Percentiles rank a stretch among this genome's conserved stretches.
phyloP scores from a whole-genome alignment of 148 eudicot genomes.

The Nyssa sinensis region DNA sequence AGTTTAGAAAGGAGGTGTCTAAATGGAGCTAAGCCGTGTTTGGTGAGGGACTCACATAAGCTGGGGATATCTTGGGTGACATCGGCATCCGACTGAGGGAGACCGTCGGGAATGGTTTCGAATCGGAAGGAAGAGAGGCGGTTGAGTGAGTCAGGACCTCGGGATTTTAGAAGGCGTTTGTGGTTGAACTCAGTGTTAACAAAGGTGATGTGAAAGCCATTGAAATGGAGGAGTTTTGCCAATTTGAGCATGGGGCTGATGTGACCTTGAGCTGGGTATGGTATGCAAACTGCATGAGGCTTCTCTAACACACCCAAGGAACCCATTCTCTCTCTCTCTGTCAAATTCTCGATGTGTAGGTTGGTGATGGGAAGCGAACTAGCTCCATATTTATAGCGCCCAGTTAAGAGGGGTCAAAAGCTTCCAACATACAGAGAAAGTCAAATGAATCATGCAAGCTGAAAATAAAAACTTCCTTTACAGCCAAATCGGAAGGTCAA shows the following conservation, averaged over 20 bases:
- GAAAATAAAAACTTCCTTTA: no score
- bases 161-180: slow-evolving; percentile 22
- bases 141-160: slow-evolving; percentile 10
- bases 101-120: slow-evolving; percentile 33
- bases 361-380: no score
- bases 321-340: no score
- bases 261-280: slow-evolving; percentile 34
- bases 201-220: slow-evolving; percentile 40
- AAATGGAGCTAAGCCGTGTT: slow-evolving; percentile 9
- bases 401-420: no score
- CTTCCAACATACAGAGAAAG: no score
- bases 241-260: slow-evolving; percentile 28
- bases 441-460: no score
- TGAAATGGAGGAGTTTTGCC: slow-evolving; percentile 22
- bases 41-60: slow-evolving; percentile 15
- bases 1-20: slow-evolving; percentile 11
- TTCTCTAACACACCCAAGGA: neutral
- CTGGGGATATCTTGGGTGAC: slow-evolving; percentile 17
- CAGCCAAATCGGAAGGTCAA: no score
- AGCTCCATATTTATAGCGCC: no score
- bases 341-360: no score
- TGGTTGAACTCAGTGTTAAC: slow-evolving; percentile 33
- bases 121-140: slow-evolving; percentile 26
- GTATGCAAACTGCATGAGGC: slow-evolving; percentile 30
- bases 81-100: slow-evolving; percentile 17